Evolutionary conservation across 2,329 filamentous ascomycete species (phyloP), one percentile per base, ranked within the genome.

Genomic region (Penicillium sp.): DNA sequence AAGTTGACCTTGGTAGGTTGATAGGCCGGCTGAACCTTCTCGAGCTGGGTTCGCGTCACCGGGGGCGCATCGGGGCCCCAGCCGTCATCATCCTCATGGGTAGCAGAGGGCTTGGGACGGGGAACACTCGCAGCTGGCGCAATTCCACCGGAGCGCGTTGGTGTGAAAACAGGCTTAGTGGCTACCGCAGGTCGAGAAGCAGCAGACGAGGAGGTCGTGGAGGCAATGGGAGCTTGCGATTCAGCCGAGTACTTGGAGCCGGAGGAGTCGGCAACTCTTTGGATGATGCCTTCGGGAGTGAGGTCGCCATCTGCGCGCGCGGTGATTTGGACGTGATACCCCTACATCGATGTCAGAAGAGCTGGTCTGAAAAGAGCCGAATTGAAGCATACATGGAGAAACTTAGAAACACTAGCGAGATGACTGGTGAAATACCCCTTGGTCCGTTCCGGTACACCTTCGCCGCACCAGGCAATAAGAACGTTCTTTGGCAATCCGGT

Each of bases 361-460:
- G 25, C 12, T 12, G 14, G 18, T 23, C n/a, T 12, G 3, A 28
- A 9, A 20, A 20, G 33, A 26, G 18, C 14, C 3, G 28, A 16
- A 29, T 17, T 36, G 29, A 32, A 23, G 17, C 54, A 60, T 60
- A 82, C 81, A 69, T 95, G 89, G 28, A 98, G 77, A 52, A 95
- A 75, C 68, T 95, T 95, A 45, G 88, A 82, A 25, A 96, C 88
- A 32, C 87, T 83, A 44, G 84, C 82, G 32, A 92, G 72, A 67
- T 98, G 90, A 68, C 88, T 95, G 51, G 87, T 95, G 63, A 98
- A 98, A 69, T 96, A 96, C 50, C 92, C 92, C 69, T 96, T 98
- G 45, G 90, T 96, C 56, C 90, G 77, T 69, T 98, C 92, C n/a
- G 92, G 92, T 11, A 98, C 92, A 54, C 92, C 92, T 60, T 93